A percentile compares a stretch with the other conserved stretches of the same genome.
phyloP scores from a whole-genome alignment of 306 rosid species.

The Corylus heterophylla region DNA sequence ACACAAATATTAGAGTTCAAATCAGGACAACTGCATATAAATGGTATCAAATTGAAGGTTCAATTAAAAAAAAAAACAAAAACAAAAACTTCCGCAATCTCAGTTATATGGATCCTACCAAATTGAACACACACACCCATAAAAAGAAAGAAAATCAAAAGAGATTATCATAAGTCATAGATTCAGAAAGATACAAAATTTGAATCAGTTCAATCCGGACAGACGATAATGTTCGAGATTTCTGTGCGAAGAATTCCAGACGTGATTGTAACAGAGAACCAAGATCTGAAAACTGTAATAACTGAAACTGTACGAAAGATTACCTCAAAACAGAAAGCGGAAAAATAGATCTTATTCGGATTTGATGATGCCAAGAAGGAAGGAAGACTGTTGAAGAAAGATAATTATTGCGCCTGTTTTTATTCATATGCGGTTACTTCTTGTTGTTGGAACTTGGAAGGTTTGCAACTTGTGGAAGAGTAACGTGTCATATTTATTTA shows the following conservation, averaged over 20 bases:
- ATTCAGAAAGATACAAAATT: neutral
- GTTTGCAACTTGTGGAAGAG: too few relatives aligned
- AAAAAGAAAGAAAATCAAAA: neutral
- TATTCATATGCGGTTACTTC: too few relatives aligned
- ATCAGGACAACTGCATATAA: neutral
- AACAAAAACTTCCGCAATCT: neutral
- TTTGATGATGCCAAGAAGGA: neutral
- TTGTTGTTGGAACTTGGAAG: neutral
- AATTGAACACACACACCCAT: neutral
- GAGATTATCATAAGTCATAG: neutral
- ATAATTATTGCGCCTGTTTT: neutral
- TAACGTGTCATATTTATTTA: too few relatives aligned
- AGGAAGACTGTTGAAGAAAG: neutral
- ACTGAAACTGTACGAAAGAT: neutral
- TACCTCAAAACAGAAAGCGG: neutral
- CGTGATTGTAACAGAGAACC: neutral
- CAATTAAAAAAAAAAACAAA: neutral
- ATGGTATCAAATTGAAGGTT: neutral
- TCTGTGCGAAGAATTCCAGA: neutral
- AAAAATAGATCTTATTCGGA: neutral
- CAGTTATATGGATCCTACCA: neutral
- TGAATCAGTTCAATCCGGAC: neutral
- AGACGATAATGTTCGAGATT: neutral
- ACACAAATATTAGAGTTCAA: neutral
- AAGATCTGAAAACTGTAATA: neutral